phyloP scores from a whole-genome alignment of 106 monocot species.

The Cymbidium sinense region DNA sequence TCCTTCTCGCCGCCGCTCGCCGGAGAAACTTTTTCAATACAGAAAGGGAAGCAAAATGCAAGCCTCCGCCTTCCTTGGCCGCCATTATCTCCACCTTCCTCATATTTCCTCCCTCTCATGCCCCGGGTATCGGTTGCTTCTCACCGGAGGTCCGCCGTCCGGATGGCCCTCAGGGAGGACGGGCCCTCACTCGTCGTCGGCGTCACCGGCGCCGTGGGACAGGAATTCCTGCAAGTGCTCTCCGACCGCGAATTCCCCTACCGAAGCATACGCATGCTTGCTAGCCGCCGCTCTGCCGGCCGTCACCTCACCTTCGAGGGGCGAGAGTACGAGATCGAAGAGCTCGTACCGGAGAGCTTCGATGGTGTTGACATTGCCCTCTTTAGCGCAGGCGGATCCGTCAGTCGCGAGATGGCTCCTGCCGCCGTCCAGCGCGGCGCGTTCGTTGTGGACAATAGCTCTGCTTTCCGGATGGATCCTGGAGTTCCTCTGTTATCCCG shows the following conservation, averaged over 20 bases:
- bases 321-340: constrained; percentile 54
- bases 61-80: constrained; percentile 17
- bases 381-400: constrained; percentile 82
- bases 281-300: constrained; percentile 74
- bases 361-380: constrained; percentile 80
- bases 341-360: constrained; percentile 73
- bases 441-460: constrained; percentile 89
- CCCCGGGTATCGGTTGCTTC: not conserved
- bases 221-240: constrained; percentile 91
- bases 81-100: not conserved
- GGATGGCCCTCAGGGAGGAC: constrained; percentile 55
- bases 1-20: not conserved
- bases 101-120: not conserved
- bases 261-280: constrained; percentile 64
- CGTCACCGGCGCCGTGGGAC: constrained; percentile 91
- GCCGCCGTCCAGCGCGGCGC: constrained; percentile 61
- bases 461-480: constrained; percentile 84
- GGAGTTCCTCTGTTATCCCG: constrained; percentile 75
- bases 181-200: constrained; percentile 86
- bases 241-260: constrained; percentile 90
- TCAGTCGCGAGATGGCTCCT: constrained; percentile 67
- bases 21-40: not conserved
- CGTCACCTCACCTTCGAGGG: constrained; percentile 56
- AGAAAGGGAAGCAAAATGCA: constrained; percentile 9
- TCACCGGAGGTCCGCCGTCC: constrained; percentile 13